Evolutionary conservation across 2,329 filamentous ascomycete species (phyloP), one percentile per base, ranked within the genome.

Genomic region (Exophiala sp.): DNA sequence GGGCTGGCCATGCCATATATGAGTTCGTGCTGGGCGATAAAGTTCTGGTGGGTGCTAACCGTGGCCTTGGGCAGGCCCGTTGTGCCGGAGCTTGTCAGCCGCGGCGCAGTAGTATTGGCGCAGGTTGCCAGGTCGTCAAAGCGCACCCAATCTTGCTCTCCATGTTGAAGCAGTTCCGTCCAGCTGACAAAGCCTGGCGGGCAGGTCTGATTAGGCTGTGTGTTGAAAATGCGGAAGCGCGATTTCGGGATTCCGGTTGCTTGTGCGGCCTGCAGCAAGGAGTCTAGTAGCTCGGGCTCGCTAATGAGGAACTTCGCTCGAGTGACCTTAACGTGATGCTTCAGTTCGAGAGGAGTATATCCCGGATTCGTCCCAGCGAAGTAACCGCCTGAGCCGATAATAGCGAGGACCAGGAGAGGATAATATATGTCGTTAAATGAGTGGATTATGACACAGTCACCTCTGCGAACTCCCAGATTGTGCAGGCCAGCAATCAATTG

Each of bases 11-110:
- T 24, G 20, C 41, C 41, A 18, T 43, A 43, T 20, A 43, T 24
- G 20, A 43, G 14, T 32, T 43, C 41, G 14, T 81, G 77, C 62
- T 83, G 75, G 0, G 80, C 78, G 29, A 81, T 72, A 11, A 60
- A 36, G 29, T 57, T 57, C 16, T 72, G 69, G 63, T 86, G 83
- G 0, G 79, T 78, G 39, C 84, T 73, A 57, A 76, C 75, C 10
- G 79, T 77, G 0, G 80, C 81, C 62, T 85, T 86, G 0, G 82
- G 82, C 1, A 84, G 65, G 0, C 80, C 81, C 0, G 81, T 84
- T 0, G 82, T 85, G 0, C 82, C 82, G 46, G 76, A 80, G 57
- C 76, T 82, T 57, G 82, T 82, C 5, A 72, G 67, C 59, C 71
- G 72, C 58, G 65, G 77, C 18, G 71, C 81, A 6, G 68, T 69